phyloP scores from a whole-genome alignment of 2,329 filamentous ascomycete genomes.

The Talaromyces sp. region DNA sequence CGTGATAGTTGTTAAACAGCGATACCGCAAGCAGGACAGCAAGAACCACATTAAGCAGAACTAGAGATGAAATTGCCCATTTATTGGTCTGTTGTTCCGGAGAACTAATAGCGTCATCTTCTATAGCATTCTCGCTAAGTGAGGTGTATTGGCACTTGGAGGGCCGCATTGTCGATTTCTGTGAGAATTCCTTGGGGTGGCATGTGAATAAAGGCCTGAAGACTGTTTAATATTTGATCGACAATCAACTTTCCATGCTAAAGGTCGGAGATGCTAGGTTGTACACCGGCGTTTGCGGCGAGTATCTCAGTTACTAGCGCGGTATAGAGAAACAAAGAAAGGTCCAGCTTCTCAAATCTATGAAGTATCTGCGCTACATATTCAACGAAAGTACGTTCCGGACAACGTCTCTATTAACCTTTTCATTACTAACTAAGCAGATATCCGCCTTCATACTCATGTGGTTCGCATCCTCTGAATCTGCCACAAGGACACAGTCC shows the following conservation, averaged over 20 bases:
- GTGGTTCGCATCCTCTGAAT: background rate
- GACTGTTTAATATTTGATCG: background rate
- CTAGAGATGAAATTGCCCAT: too few relatives aligned
- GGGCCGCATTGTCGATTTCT: background rate
- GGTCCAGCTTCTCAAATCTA: background rate
- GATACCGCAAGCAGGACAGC: too few relatives aligned
- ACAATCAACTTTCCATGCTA: background rate
- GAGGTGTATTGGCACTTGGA: background rate
- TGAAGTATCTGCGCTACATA: slow-evolving; percentile 9
- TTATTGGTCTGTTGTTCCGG: too few relatives aligned
- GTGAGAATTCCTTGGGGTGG: background rate
- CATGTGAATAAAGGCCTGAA: background rate
- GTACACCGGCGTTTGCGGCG: background rate
- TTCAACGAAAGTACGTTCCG: slow-evolving; percentile 1
- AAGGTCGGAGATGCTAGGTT: background rate
- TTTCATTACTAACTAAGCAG: background rate
- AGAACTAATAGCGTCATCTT: background rate
- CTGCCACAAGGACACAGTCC: slow-evolving; percentile 3
- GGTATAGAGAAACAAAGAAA: background rate
- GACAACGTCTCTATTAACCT: background rate
- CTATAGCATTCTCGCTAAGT: background rate
- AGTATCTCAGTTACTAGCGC: background rate
- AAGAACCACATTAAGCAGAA: too few relatives aligned
- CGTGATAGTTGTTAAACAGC: too few relatives aligned
- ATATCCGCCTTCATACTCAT: background rate